Evolutionary conservation across 2,329 filamentous ascomycete species (phyloP).

Genomic region (Aspergillus aculeatinus): DNA sequence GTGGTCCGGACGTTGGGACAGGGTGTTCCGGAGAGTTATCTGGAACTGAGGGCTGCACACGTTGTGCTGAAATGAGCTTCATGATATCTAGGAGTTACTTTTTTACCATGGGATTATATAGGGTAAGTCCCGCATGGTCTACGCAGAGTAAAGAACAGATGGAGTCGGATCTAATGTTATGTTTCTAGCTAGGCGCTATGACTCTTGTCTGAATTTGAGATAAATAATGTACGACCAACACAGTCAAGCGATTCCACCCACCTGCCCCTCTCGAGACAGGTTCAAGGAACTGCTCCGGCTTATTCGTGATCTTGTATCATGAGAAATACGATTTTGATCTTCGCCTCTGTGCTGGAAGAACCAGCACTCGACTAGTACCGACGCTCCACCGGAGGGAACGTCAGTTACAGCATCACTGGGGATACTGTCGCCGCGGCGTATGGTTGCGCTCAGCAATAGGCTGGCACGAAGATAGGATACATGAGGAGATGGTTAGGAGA

Average conservation of each 20-base stretch:
- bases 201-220: slow-evolving; percentile 1
- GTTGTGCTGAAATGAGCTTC: slow-evolving; percentile 76
- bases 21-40: slow-evolving; percentile 79
- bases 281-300: slow-evolving; percentile 96
- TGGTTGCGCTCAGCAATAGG: slow-evolving; percentile 7
- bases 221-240: slow-evolving; percentile 72
- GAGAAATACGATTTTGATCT: slow-evolving; percentile 56
- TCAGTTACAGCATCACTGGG: slow-evolving; percentile 57
- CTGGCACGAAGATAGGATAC: background rate
- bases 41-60: slow-evolving; percentile 88
- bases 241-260: slow-evolving; percentile 97
- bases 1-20: slow-evolving; percentile 78
- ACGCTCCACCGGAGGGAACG: slow-evolving; percentile 64
- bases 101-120: background rate
- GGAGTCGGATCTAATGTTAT: background rate
- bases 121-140: slow-evolving; percentile 1
- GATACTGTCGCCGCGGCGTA: slow-evolving; percentile 56
- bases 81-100: background rate
- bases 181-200: background rate
- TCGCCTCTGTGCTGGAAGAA: slow-evolving; percentile 65
- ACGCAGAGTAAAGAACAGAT: background rate
- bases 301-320: slow-evolving; percentile 76
- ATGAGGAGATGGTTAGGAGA: background rate
- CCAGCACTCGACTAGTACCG: slow-evolving; percentile 64
- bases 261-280: slow-evolving; percentile 73